Percentiles rank a stretch among this genome's conserved stretches.
Conservation (phyloP, 2,329 filamentous ascomycete species). For the Sclerotinia subarctica region DNA sequence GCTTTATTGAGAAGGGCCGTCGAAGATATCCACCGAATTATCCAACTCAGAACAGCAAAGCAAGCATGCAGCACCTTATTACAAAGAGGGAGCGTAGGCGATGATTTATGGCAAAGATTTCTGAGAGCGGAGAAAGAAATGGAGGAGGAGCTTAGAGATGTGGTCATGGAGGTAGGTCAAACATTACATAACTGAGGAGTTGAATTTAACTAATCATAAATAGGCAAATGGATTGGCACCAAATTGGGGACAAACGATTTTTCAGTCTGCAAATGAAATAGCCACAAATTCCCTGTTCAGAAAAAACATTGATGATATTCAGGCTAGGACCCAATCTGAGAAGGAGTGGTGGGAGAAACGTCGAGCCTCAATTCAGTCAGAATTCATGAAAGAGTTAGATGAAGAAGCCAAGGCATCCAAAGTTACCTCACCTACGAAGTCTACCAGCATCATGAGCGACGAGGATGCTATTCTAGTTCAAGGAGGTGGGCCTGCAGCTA, state of each 20-base stretch:
- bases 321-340: slow-evolving; percentile 67
- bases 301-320: slow-evolving; percentile 70
- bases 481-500: slow-evolving; percentile 28
- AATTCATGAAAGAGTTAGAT: slow-evolving; percentile 80
- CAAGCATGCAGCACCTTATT: slow-evolving; percentile 78
- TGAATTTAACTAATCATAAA: slow-evolving; percentile 28
- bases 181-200: neutral
- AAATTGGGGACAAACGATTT: slow-evolving; percentile 91
- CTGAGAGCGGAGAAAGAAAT: slow-evolving; percentile 93
- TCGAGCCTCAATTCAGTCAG: slow-evolving; percentile 66
- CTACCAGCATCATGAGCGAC: slow-evolving; percentile 53
- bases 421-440: slow-evolving; percentile 39
- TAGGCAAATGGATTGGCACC: slow-evolving; percentile 87
- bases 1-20: slow-evolving; percentile 84
- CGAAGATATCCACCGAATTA: slow-evolving; percentile 89
- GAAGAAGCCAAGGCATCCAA: slow-evolving; percentile 45
- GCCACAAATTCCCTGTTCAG: slow-evolving; percentile 77
- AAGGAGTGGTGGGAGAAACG: slow-evolving; percentile 92
- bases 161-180: slow-evolving; percentile 75
- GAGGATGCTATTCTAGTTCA: slow-evolving; percentile 80
- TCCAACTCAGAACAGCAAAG: slow-evolving; percentile 85
- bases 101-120: slow-evolving; percentile 94
- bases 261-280: slow-evolving; percentile 97
- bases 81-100: slow-evolving; percentile 88
- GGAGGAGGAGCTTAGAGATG: slow-evolving; percentile 91